Evolutionary conservation across 345 rosid species (phyloP).

Genomic region (Arabis alpina): DNA sequence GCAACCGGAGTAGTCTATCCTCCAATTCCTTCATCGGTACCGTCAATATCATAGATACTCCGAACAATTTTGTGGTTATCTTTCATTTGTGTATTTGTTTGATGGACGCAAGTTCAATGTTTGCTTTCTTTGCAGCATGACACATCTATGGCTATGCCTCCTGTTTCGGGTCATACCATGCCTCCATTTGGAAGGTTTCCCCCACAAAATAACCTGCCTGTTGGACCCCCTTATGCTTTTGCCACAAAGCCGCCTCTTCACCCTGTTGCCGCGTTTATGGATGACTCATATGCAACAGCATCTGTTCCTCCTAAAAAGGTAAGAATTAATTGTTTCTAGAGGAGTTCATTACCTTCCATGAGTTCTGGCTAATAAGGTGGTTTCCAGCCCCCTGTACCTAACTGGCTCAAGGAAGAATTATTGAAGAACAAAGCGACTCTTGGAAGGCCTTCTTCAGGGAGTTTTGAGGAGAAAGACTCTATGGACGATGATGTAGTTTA

Average conservation of each 20-base stretch:
- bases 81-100: conserved; percentile 6
- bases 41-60: conserved; percentile 66
- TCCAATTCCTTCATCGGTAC: conserved; percentile 57
- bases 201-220: conserved; percentile 65
- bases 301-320: conserved; percentile 81
- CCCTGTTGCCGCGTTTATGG: conserved; percentile 65
- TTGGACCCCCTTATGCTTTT: conserved; percentile 56
- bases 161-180: conserved; percentile 63
- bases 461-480: conserved; percentile 60
- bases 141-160: conserved; percentile 55
- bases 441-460: conserved; percentile 65
- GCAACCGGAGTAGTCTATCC: conserved; percentile 61
- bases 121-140: conserved; percentile 61
- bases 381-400: conserved; percentile 87
- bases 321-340: conserved; percentile 11
- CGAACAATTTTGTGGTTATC: conserved; percentile 13
- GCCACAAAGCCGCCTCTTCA: conserved; percentile 64
- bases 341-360: conserved; percentile 17
- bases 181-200: conserved; percentile 75
- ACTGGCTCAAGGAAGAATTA: conserved; percentile 97
- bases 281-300: conserved; percentile 73
- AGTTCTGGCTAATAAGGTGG: conserved; percentile 32
- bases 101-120: conserved; percentile 28
- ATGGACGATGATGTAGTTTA: conserved; percentile 65
- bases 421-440: conserved; percentile 77